These are phyloP conservation scores for Perkinsus olseni DNA, from an alignment of 169 alveolate genomes.

Conservation along the genomic window DNA sequence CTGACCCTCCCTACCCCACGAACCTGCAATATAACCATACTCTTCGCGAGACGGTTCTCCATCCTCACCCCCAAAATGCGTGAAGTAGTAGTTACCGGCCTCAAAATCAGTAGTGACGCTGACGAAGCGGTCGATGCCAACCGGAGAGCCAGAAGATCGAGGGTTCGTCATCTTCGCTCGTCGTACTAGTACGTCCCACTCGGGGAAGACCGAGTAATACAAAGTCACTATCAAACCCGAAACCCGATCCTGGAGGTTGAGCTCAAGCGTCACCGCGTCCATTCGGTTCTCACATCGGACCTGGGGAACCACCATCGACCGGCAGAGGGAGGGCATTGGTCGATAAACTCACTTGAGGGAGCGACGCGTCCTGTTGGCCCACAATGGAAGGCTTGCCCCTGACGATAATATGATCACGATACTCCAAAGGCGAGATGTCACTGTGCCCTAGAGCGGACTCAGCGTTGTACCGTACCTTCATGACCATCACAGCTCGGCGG, in stretches of 20 bases:
- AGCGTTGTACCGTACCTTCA: not conserved
- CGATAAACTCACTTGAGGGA: not conserved
- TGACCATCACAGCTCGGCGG: no score
- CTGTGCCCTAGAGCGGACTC: not conserved
- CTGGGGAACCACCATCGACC: not conserved
- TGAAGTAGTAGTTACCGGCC: not conserved
- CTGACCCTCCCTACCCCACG: not conserved
- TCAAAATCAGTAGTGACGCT: not conserved
- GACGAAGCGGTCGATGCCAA: not conserved
- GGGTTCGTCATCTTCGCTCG: not conserved
- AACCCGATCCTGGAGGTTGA: not conserved
- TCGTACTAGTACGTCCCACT: not conserved
- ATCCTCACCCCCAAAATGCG: not conserved
- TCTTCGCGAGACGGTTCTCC: not conserved
- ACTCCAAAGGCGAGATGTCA: not conserved
- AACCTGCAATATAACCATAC: not conserved
- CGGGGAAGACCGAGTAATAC: not conserved
- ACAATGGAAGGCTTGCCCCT: not conserved
- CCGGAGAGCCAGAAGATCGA: not conserved
- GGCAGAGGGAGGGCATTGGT: not conserved
- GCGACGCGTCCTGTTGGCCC: not conserved
- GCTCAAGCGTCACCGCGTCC: not conserved
- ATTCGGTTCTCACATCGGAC: not conserved
- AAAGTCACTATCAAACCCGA: not conserved
- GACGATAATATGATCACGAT: not conserved